These are phyloP conservation scores for Yamadazyma laniorum DNA, from an alignment of 805 yeast species.

Conservation along the genomic window DNA sequence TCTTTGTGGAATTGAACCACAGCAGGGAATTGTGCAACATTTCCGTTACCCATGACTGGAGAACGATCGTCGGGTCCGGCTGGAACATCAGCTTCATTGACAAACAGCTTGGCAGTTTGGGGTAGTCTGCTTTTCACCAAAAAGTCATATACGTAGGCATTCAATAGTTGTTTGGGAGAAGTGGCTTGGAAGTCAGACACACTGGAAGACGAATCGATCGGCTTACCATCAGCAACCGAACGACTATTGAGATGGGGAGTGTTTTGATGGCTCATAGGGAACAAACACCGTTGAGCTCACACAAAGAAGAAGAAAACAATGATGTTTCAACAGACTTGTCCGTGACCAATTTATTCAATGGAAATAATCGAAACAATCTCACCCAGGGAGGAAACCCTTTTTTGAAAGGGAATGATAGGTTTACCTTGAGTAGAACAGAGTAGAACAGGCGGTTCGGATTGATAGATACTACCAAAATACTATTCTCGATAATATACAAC, in stretches of 20 bases:
- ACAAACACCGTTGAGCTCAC: neutral
- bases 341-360: no score
- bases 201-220: constrained; percentile 7
- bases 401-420: no score
- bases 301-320: no score
- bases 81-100: constrained; percentile 73
- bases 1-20: constrained; percentile 31
- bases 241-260: constrained; percentile 29
- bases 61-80: constrained; percentile 7
- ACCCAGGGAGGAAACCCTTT: no score
- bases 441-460: no score
- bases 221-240: neutral
- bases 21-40: constrained; percentile 18
- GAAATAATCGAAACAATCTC: no score
- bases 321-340: no score
- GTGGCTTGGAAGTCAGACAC: constrained; percentile 45
- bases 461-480: no score
- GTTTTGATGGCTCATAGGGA: constrained; percentile 33
- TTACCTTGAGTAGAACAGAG: no score
- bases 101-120: constrained; percentile 71
- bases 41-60: constrained; percentile 18
- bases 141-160: constrained; percentile 86
- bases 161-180: constrained; percentile 58
- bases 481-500: no score
- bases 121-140: constrained; percentile 68